These are phyloP conservation scores for Ophiostoma piceae DNA, from an alignment of 2,329 filamentous ascomycete species.

Conservation along the genomic window DNA sequence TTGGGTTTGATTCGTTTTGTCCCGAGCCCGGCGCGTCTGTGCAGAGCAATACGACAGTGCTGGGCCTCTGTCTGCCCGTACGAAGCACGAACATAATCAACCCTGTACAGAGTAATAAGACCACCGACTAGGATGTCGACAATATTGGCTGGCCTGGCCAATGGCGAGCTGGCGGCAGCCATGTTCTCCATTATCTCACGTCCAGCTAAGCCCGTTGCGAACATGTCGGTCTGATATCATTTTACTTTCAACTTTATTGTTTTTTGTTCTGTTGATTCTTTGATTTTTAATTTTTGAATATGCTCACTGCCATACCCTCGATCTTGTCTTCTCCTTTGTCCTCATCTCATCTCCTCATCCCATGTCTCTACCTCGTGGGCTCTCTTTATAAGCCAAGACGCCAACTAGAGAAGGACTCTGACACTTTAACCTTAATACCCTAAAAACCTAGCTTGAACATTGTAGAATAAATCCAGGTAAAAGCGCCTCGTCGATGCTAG, in stretches of 20 bases:
- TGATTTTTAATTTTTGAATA: too few species aligned
- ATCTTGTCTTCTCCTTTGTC: too few species aligned
- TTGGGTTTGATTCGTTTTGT: neutral
- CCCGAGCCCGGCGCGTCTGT: neutral
- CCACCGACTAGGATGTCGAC: neutral
- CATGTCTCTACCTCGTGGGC: too few species aligned
- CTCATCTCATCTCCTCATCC: too few species aligned
- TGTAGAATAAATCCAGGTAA: too few species aligned
- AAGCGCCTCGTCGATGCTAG: neutral
- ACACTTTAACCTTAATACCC: too few species aligned
- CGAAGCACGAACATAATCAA: neutral
- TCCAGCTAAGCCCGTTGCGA: neutral
- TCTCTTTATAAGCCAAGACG: too few species aligned
- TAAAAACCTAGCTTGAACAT: too few species aligned
- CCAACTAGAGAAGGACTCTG: too few species aligned
- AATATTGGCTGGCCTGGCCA: conserved; percentile 5
- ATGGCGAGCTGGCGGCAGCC: neutral
- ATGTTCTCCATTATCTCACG: neutral
- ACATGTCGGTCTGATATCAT: neutral
- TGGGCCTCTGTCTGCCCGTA: too few species aligned
- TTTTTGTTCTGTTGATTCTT: neutral
- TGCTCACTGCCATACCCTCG: too few species aligned
- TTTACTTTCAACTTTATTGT: neutral
- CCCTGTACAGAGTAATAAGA: neutral
- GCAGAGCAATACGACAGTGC: neutral